phyloP scores from a whole-genome alignment of 768 basidiomycete genomes.

The Lactarius tabidus region DNA sequence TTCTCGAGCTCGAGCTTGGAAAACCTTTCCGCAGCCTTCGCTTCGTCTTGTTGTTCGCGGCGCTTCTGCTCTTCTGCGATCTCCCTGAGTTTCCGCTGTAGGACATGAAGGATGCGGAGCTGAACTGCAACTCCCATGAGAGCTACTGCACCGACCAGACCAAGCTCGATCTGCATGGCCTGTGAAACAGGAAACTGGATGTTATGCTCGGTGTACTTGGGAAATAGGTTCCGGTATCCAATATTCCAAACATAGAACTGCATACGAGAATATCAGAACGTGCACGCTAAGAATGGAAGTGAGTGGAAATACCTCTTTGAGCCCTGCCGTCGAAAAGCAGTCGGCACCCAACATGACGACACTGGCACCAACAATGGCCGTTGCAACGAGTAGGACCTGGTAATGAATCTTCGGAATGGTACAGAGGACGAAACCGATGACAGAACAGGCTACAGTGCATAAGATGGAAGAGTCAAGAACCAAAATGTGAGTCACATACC shows the following conservation, averaged over 20 bases:
- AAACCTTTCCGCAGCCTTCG: slow-evolving; percentile 67
- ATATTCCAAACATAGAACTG: slow-evolving; percentile 97
- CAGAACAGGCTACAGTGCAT: slow-evolving; percentile 52
- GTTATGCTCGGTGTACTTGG: slow-evolving; percentile 61
- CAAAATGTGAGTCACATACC: slow-evolving; percentile 42
- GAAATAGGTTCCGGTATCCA: slow-evolving; percentile 77
- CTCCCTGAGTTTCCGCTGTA: slow-evolving; percentile 76
- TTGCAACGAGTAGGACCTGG: slow-evolving; percentile 80
- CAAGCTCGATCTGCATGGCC: slow-evolving; percentile 91
- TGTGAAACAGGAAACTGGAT: slow-evolving; percentile 83
- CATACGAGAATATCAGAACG: slow-evolving; percentile 19
- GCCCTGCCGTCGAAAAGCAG: slow-evolving; percentile 85
- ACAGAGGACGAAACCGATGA: slow-evolving; percentile 75
- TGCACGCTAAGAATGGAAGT: neutral
- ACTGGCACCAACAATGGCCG: slow-evolving; percentile 85
- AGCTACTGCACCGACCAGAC: slow-evolving; percentile 76
- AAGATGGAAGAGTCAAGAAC: slow-evolving; percentile 25
- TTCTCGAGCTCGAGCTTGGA: slow-evolving; percentile 62
- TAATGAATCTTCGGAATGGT: slow-evolving; percentile 86
- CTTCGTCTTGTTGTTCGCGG: slow-evolving; percentile 71
- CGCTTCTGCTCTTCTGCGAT: slow-evolving; percentile 70
- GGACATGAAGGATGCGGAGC: slow-evolving; percentile 75
- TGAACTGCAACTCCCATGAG: slow-evolving; percentile 90
- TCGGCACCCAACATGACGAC: slow-evolving; percentile 92
- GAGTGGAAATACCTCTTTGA: slow-evolving; percentile 69